Evolutionary conservation across 495 filamentous ascomycete species (phyloP), one percentile per base, ranked within the genome.

Genomic region (Lepraria neglecta): DNA sequence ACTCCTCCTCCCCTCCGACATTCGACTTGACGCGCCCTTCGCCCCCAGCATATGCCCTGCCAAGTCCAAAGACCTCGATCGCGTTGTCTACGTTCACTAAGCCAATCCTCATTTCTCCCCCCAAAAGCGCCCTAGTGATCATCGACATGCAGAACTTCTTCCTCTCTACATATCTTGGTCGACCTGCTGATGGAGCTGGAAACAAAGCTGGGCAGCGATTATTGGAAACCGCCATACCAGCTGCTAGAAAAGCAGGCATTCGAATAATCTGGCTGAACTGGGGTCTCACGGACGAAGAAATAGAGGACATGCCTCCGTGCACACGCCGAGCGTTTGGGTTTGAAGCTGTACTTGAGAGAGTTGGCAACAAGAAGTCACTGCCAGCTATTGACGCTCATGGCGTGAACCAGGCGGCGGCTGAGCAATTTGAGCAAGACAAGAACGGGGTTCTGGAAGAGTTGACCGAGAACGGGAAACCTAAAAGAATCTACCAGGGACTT

Each of bases 111-210:
- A 61, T 80, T 6, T 70, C 70, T 9, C 76, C 80, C 6, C 56
- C 68, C 12, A 71, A 69, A 54, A 75, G 75, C 35, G 82, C 79
- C 6, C 70, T 85, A 1, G 69, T 84, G 1, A 76, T 85, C 27
- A 77, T 84, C 40, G 82, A 85, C 69, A 82, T 85, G 76, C 80
- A 85, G 65, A 85, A 84, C 70, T 84, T 80, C 73, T 84, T 84
- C 65, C 71, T 85, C 21, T 75, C 68, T n/a, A 60, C 70, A 11
- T 63, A 69, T 9, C 68, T 78, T 35, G 75, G 75, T 19, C 65
- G 67, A 9, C 64, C 63, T 21, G 31, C 66, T 15, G 65, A 62
- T 50, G 66, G 69, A 30, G 58, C 61, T 15, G 72, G 73, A 14
- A 66, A 73, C 24, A 58, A 58, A 17, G 73, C 76, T 6, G 55